Conservation (phyloP, 129 eudicot genomes). For the Rutidosis leptorrhynchoides region DNA sequence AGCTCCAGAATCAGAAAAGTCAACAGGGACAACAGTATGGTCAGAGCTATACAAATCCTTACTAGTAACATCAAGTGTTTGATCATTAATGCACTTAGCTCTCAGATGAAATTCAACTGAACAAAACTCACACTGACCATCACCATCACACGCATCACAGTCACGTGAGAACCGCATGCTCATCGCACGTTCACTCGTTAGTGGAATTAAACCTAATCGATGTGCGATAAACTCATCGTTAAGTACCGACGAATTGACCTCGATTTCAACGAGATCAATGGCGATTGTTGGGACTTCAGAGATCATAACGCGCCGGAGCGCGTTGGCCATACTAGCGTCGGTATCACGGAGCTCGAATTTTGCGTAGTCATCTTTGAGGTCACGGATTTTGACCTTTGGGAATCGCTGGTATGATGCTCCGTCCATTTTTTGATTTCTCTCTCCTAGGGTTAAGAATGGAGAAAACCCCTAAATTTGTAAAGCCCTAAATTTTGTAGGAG, state of each 20-base stretch:
- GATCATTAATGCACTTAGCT: slow-evolving; percentile 74
- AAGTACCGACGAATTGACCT: slow-evolving; percentile 86
- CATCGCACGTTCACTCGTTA: slow-evolving; percentile 92
- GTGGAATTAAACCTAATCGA: slow-evolving; percentile 83
- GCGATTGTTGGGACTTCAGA: slow-evolving; percentile 96
- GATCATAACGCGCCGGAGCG: slow-evolving; percentile 99
- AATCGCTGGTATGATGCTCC: slow-evolving; percentile 79
- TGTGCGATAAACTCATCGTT: slow-evolving; percentile 95
- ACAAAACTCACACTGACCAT: slow-evolving; percentile 97
- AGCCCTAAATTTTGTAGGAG: slow-evolving; percentile 22
- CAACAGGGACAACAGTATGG: slow-evolving; percentile 82
- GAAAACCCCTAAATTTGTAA: slow-evolving; percentile 10
- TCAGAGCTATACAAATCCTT: slow-evolving; percentile 81
- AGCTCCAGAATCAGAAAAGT: slow-evolving; percentile 55
- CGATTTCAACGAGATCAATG: slow-evolving; percentile 90
- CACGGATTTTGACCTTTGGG: slow-evolving; percentile 78
- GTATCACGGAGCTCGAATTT: slow-evolving; percentile 90
- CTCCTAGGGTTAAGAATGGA: slow-evolving; percentile 21
- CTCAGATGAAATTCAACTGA: slow-evolving; percentile 93
- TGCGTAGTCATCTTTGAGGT: slow-evolving; percentile 61
- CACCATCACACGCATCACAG: slow-evolving; percentile 97
- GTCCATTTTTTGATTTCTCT: slow-evolving; percentile 46
- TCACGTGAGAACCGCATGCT: slow-evolving; percentile 97
- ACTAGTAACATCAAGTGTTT: slow-evolving; percentile 88
- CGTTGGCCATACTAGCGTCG: slow-evolving; percentile 88